Conservation (phyloP, 2,329 filamentous ascomycete species). For the Colletotrichum lini region DNA sequence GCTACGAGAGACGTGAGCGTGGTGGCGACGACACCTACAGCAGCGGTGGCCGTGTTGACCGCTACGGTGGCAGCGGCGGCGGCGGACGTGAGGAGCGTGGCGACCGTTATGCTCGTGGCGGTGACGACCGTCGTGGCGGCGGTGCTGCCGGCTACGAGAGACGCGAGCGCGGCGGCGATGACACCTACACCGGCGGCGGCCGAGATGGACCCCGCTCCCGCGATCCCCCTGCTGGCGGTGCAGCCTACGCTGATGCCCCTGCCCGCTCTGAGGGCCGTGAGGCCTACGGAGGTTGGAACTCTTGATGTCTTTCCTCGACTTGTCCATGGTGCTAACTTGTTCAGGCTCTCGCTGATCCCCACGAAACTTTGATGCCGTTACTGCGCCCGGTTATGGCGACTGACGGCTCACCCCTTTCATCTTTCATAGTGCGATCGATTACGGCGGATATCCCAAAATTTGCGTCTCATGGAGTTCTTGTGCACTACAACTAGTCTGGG, state of each 20-base stretch:
- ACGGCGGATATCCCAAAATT: slow-evolving; percentile 42
- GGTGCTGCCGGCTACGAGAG: slow-evolving; percentile 63
- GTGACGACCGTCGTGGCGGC: slow-evolving; percentile 59
- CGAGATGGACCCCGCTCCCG: slow-evolving; percentile 58
- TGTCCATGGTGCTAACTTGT: slow-evolving; percentile 24
- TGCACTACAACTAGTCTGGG: slow-evolving; percentile 42
- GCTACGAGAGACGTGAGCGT: slow-evolving; percentile 72
- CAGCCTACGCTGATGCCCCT: slow-evolving; percentile 58
- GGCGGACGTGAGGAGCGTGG: slow-evolving; percentile 61
- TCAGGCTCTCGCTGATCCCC: slow-evolving; percentile 48
- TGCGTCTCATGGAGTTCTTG: slow-evolving; percentile 43
- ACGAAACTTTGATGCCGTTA: slow-evolving; percentile 3
- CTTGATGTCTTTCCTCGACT: slow-evolving; percentile 28
- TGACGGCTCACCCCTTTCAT: slow-evolving; percentile 23
- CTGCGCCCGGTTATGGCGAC: slow-evolving; percentile 17
- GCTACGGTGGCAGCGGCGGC: slow-evolving; percentile 58
- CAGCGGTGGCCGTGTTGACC: slow-evolving; percentile 58
- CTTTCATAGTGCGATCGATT: slow-evolving; percentile 40
- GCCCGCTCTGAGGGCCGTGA: slow-evolving; percentile 61
- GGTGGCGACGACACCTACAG: slow-evolving; percentile 59
- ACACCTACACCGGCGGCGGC: slow-evolving; percentile 48
- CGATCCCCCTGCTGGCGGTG: slow-evolving; percentile 54
- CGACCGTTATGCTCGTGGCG: slow-evolving; percentile 58
- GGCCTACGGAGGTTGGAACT: slow-evolving; percentile 59
- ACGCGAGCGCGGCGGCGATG: slow-evolving; percentile 60